Evolutionary conservation across 352 stramenopile species (phyloP), one percentile per base, ranked within the genome.

Genomic region (Plasmopara muralis): DNA sequence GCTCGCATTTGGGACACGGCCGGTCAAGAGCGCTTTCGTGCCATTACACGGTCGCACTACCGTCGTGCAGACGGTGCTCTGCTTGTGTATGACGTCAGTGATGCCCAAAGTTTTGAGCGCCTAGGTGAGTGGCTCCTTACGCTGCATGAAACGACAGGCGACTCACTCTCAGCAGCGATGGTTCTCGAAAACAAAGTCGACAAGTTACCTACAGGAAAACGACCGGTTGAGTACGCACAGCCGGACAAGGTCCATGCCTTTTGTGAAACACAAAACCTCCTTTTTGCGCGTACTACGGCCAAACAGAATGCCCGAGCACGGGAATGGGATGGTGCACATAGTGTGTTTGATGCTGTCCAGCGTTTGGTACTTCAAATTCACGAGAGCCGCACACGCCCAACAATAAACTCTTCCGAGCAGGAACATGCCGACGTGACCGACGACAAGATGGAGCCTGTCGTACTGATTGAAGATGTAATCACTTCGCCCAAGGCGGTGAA

Each of bases 101-200:
- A 97, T 39, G 61, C 57, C 0, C 74, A 91, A 12, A 91, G 67
- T 59, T 97, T 97, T 56, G 68, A 73, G 14, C 89, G 89, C 47
- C 81, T 96, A 0, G 67, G 77, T 12, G 87, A 89, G 42, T 97
- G 89, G 89, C 77, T 96, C 2, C 77, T 84, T 47, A 91, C 95
- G 28, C 62, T 96, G 7, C 72, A 73, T 5, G 82, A 95, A 45
- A 90, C 90, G 3, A 81, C 87, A 8, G 86, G 79, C 9, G 74
- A 89, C 13, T 90, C 87, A 10, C 89, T 97, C 44, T 77, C 83
- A 39, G 66, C 68, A 12, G 87, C 95, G 49, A 83, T 85, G 59
- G 89, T 97, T 28, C 64, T 92, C 4, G 89, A 95, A 50, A 97
- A 97, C 78, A 97, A 97, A 63, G 74, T 80, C 29, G 89, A 97